Base-by-base conservation (phyloP, 331 rosid genomes). In the Arachis monticola region DNA sequence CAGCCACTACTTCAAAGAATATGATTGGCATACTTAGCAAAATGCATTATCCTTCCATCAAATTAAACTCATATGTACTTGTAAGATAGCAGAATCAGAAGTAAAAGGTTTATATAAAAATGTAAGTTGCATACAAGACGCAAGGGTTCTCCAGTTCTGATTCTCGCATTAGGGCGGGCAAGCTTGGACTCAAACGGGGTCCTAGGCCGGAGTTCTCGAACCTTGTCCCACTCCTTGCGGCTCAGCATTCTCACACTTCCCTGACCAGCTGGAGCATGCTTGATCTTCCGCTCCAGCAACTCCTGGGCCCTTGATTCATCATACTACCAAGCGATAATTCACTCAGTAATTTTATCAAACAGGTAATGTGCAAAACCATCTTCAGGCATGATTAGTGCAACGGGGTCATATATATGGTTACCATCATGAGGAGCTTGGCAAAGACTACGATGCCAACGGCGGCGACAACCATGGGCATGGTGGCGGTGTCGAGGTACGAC, bases 101-200 rank as follows among this genome's bases (percentile, higher is more conserved):
- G 13, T 44, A 35, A 52, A 46, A 47, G 1, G 51, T 5, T 38
- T 4, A 38, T 38, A 38, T 38, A 38, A 38, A 38, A 38, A 73
- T 32, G 66, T 17, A 27, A 27, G 61, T 8, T 59, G 1, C 83
- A 73, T 82, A 89, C 97, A 90, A 61, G 22, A 64, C 59, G 81
- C 67, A 92, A 7, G 12, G 86, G 86, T 76, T 92, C 97, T 32
- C 96, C 99, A 0, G 96, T 83, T 85, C 99, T 87, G 22, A 90
- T 76, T 64, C 74, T 85, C 10, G 97, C 96, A 85, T 91, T 90
- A 27, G 95, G 93, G 35, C 97, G 93, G 7, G 96, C 87, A 48
- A 91, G 87, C 79, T 81, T 88, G 70, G 99, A 94, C 82, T 94
- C 99, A 82, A 88, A 94, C 0, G 93, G 97, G 60, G 99, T 94